phyloP scores from a whole-genome alignment of 2,329 filamentous ascomycete species.

The Lojkania enalia region DNA sequence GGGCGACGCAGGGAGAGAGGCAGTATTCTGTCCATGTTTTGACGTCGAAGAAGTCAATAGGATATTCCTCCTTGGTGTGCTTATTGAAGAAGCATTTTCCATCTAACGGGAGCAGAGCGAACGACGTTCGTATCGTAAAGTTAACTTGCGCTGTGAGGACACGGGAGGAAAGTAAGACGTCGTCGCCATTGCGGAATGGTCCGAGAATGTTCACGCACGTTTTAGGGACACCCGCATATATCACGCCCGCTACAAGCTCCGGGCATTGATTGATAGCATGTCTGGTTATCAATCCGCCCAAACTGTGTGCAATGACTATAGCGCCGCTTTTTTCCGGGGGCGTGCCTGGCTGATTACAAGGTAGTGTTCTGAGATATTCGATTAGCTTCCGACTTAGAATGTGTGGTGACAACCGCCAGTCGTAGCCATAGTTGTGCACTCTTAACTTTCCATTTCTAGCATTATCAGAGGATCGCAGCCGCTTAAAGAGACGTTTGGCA shows the following conservation, averaged over 20 bases:
- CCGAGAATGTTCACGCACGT: constrained; percentile 90
- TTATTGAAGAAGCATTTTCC: constrained; percentile 87
- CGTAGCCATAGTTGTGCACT: constrained; percentile 90
- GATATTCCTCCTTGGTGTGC: constrained; percentile 76
- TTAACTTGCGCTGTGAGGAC: constrained; percentile 91
- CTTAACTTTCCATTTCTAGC: constrained; percentile 70
- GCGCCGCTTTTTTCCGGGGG: constrained; percentile 66
- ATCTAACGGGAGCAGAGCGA: constrained; percentile 81
- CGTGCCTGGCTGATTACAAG: constrained; percentile 67
- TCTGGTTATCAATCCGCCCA: constrained; percentile 84
- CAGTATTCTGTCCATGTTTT: constrained; percentile 78
- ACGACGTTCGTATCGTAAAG: constrained; percentile 86
- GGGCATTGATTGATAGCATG: constrained; percentile 85
- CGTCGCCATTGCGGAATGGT: constrained; percentile 87
- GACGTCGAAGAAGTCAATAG: constrained; percentile 79
- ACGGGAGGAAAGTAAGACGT: constrained; percentile 84
- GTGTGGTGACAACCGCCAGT: constrained; percentile 87
- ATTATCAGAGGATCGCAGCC: constrained; percentile 74
- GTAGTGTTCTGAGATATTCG: constrained; percentile 71
- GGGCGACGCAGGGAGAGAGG: constrained; percentile 75
- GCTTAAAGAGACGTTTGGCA: constrained; percentile 77
- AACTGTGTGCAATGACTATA: constrained; percentile 79
- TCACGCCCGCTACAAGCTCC: constrained; percentile 80
- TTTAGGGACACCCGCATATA: constrained; percentile 84
- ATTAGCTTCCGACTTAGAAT: constrained; percentile 73